A percentile compares a stretch with the other conserved stretches of the same genome.
Conservation (phyloP, 306 rosid genomes). For the Sindora glabra region DNA sequence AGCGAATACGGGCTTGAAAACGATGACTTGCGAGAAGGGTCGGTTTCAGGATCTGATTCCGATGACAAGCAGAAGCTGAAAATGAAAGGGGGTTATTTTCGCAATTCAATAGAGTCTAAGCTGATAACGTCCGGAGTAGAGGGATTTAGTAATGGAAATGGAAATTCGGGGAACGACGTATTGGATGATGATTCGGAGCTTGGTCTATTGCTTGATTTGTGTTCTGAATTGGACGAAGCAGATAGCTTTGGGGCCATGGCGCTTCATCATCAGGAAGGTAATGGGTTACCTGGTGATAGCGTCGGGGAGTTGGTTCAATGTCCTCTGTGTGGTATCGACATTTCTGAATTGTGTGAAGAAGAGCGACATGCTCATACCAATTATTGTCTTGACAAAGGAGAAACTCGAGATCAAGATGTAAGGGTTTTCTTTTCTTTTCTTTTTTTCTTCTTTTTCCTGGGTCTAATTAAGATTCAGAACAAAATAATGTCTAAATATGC, state of each 20-base stretch:
- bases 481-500: no score
- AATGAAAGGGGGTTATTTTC: constrained; percentile 23
- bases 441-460: background rate
- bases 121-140: constrained; percentile 26
- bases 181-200: constrained; percentile 38
- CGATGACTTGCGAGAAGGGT: background rate
- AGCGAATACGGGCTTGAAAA: background rate
- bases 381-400: constrained; percentile 54
- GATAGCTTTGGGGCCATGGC: constrained; percentile 4
- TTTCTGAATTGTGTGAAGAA: constrained; percentile 52
- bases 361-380: constrained; percentile 64
- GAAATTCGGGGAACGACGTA: background rate
- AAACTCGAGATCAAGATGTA: constrained; percentile 35
- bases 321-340: constrained; percentile 70
- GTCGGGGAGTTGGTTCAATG: constrained; percentile 31
- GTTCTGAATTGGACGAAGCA: constrained; percentile 25
- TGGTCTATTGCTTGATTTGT: constrained; percentile 45
- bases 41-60: background rate
- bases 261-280: constrained; percentile 5
- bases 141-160: background rate
- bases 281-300: constrained; percentile 4
- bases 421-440: background rate
- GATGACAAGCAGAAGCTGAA: constrained; percentile 19
- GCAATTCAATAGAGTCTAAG: constrained; percentile 70
- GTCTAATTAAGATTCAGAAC: background rate